Base-by-base conservation (phyloP, 176 grass and related monocot species). In the Metroxylon sagu region DNA sequence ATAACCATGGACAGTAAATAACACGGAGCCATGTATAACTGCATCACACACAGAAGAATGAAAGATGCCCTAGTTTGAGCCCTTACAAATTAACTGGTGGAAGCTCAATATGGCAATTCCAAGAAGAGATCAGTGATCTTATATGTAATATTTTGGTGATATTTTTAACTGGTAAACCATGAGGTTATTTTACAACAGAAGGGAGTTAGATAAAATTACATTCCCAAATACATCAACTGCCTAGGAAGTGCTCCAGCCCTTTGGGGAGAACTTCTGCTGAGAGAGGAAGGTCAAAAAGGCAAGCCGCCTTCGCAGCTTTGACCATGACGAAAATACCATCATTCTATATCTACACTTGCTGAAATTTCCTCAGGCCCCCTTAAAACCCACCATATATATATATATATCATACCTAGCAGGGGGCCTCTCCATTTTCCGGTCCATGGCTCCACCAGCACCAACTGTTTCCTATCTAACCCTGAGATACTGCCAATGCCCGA, bases 261-360 rank as follows among this genome's bases (percentile, higher is more conserved):
- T 84, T 25, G 79, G 82, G 26, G 68, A 90, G 82, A 69, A 59
- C 79, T 71, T 90, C 53, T 43, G 35, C 10, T 43, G 35, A 43
- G 35, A 43, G 35, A 43, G 10, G 35, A 43, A 43, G 12, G 35
- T 43, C 35, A 43, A 6, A 66, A 60, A 69, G 79, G 72, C 60
- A 12, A 74, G 78, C 72, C 82, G 85, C 87, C 87, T 90, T 90
- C 54, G 82, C 78, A 73, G 70, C 79, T 57, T 67, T 53, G 64
- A 65, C 82, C 79, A n/a, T 14, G 68, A 53, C 35, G 35, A 69
- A 67, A 69, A 58, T 76, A 66, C 62, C 70, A 65, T 74, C 35
- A 61, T 76, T 64, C 72, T 79, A 65, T 85, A 79, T 82, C 75
- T 90, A 85, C 79, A 77, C 68, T 73, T 79, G 77, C 50, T 39